phyloP scores from a whole-genome alignment of 768 basidiomycete genomes.

The Termitomyces sp. region DNA sequence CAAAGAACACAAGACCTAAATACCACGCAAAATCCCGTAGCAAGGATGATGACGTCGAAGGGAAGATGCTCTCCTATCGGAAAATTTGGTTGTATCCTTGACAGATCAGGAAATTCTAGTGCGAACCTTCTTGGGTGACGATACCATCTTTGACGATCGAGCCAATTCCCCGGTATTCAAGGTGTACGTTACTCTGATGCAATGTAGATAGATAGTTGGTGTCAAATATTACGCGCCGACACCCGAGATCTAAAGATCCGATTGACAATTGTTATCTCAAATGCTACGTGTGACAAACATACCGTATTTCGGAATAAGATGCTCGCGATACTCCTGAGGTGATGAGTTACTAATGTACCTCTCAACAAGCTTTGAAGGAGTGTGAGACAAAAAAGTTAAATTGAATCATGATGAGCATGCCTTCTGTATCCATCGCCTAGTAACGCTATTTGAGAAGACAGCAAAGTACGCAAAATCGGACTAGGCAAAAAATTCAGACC shows the following conservation, averaged over 20 bases:
- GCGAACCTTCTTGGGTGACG: slow-evolving; percentile 30
- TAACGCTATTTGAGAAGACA: slow-evolving; percentile 9
- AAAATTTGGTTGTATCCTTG: background rate
- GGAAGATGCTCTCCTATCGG: slow-evolving; percentile 23
- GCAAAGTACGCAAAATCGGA: slow-evolving; percentile 5
- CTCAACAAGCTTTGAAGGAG: slow-evolving; percentile 12
- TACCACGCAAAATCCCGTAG: slow-evolving; percentile 30
- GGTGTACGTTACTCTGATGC: slow-evolving; percentile 37
- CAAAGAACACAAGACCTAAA: background rate
- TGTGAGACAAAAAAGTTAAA: background rate
- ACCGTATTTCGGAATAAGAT: slow-evolving; percentile 47
- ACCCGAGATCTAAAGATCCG: slow-evolving; percentile 34
- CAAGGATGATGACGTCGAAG: slow-evolving; percentile 35
- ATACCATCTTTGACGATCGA: slow-evolving; percentile 35
- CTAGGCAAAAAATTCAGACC: background rate
- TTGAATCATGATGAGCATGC: background rate
- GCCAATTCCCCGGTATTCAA: slow-evolving; percentile 36
- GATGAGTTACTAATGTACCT: slow-evolving; percentile 32
- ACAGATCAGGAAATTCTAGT: background rate
- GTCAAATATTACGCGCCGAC: slow-evolving; percentile 49
- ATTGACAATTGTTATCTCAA: background rate
- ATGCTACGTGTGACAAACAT: slow-evolving; percentile 2
- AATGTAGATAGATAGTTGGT: slow-evolving; percentile 38
- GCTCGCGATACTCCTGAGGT: slow-evolving; percentile 38
- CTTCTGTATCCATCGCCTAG: background rate